A percentile compares a stretch with the other conserved stretches of the same genome.
phyloP scores from a whole-genome alignment of 129 eudicot species.

The Arctium minus region DNA sequence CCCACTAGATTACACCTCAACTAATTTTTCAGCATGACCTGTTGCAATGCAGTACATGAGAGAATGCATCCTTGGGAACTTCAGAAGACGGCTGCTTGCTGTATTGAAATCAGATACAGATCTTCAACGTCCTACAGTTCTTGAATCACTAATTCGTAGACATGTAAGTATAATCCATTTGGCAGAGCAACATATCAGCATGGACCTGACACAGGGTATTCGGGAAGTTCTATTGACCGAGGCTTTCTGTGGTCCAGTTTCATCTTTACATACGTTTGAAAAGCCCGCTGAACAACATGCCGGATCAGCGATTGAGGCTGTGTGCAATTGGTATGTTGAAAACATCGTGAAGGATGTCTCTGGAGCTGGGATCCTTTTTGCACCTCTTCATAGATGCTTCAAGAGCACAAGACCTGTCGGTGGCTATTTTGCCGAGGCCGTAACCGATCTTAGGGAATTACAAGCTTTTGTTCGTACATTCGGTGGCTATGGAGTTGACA shows the following conservation, averaged over 20 bases:
- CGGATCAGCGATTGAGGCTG: slow-evolving; percentile 89
- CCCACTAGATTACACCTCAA: not conserved
- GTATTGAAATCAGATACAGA: slow-evolving; percentile 84
- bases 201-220: slow-evolving; percentile 97
- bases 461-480: slow-evolving; percentile 82
- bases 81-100: slow-evolving; percentile 80
- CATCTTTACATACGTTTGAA: slow-evolving; percentile 78
- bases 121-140: slow-evolving; percentile 95
- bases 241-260: slow-evolving; percentile 84
- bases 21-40: slow-evolving; percentile 18
- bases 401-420: slow-evolving; percentile 94
- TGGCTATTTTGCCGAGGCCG: slow-evolving; percentile 88
- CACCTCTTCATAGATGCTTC: slow-evolving; percentile 78
- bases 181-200: slow-evolving; percentile 97
- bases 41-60: slow-evolving; percentile 85
- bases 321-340: slow-evolving; percentile 92
- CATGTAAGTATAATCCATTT: slow-evolving; percentile 81
- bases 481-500: slow-evolving; percentile 93
- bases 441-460: slow-evolving; percentile 66
- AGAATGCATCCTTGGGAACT: slow-evolving; percentile 97
- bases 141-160: slow-evolving; percentile 80
- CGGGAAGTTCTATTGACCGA: slow-evolving; percentile 84
- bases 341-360: slow-evolving; percentile 89
- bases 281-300: slow-evolving; percentile 70
- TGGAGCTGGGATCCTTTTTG: slow-evolving; percentile 80